Percentiles rank a stretch among this genome's conserved stretches.
Conservation (phyloP, 495 filamentous ascomycete genomes). For the Jackrogersella multiformis region DNA sequence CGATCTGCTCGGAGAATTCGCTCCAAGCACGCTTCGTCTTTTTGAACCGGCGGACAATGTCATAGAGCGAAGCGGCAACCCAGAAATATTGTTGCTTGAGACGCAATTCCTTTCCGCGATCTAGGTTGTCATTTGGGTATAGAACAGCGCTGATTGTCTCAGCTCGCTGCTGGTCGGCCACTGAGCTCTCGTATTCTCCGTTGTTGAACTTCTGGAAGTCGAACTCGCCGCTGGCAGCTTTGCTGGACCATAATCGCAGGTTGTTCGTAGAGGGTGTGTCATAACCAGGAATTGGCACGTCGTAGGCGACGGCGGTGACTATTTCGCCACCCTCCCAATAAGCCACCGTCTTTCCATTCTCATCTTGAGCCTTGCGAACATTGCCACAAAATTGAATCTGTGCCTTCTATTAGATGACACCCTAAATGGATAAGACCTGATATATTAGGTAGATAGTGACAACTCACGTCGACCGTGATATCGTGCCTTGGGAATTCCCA, state of each 20-base stretch:
- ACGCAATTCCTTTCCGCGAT: conserved; percentile 94
- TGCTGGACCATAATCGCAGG: conserved; percentile 94
- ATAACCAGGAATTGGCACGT: conserved; percentile 94
- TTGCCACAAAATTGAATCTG: conserved; percentile 91
- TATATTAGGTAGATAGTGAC: too few relatives aligned
- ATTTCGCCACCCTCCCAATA: conserved; percentile 93
- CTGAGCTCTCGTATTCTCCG: conserved; percentile 96
- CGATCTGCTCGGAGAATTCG: conserved; percentile 92
- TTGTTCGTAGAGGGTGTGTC: conserved; percentile 93
- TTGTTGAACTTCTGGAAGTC: conserved; percentile 99
- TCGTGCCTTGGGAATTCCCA: conserved; percentile 99
- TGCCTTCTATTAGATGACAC: conserved; percentile 24
- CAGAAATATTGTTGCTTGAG: conserved; percentile 99
- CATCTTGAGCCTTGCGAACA: conserved; percentile 75
- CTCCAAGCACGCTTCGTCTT: conserved; percentile 91
- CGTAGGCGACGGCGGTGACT: conserved; percentile 92
- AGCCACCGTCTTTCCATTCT: conserved; percentile 73
- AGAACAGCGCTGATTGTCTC: conserved; percentile 98
- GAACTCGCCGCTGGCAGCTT: conserved; percentile 95
- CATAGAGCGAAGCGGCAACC: conserved; percentile 94
- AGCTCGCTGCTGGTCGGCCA: conserved; percentile 92
- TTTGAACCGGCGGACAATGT: conserved; percentile 97
- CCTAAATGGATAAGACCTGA: background rate
- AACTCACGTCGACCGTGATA: conserved; percentile 79
- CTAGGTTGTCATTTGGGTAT: conserved; percentile 97